Percentiles rank a stretch among this genome's conserved stretches.
phyloP scores from a whole-genome alignment of 2,329 filamentous ascomycete genomes.

The Aureobasidium lini region DNA sequence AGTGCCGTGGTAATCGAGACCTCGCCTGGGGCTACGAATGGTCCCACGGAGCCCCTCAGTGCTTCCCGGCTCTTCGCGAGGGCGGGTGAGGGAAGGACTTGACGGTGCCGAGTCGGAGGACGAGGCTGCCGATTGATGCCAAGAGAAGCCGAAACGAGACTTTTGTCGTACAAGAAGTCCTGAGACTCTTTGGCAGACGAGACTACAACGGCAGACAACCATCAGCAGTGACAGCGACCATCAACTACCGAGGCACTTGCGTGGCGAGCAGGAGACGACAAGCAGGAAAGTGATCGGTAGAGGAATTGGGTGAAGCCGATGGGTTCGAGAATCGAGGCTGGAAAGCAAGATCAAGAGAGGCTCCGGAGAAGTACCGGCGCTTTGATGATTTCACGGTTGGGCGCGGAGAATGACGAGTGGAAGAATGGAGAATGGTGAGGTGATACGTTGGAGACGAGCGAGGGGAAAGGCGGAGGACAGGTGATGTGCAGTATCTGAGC shows the following conservation, averaged over 20 bases:
- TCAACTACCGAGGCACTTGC: neutral
- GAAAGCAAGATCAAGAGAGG: neutral
- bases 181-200: neutral
- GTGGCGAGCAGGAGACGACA: neutral
- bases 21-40: neutral
- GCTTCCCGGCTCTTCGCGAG: neutral
- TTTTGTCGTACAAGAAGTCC: neutral
- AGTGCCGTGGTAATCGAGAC: neutral
- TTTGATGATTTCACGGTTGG: neutral
- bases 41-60: neutral
- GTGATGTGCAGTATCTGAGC: constrained; percentile 1
- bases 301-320: neutral
- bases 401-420: constrained; percentile 11
- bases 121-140: constrained; percentile 4
- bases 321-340: neutral
- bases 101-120: constrained; percentile 1
- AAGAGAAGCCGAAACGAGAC: constrained; percentile 1
- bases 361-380: constrained; percentile 13
- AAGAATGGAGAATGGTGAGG: constrained; percentile 4
- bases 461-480: constrained; percentile 7
- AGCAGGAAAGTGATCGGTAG: neutral
- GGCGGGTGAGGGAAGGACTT: neutral
- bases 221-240: neutral
- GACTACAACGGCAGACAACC: neutral
- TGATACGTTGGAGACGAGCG: constrained; percentile 5